A percentile compares a stretch with the other conserved stretches of the same genome.
These are phyloP conservation scores for Venturia oleaginea DNA, from an alignment of 2,329 filamentous ascomycete species.

Conservation along the genomic window DNA sequence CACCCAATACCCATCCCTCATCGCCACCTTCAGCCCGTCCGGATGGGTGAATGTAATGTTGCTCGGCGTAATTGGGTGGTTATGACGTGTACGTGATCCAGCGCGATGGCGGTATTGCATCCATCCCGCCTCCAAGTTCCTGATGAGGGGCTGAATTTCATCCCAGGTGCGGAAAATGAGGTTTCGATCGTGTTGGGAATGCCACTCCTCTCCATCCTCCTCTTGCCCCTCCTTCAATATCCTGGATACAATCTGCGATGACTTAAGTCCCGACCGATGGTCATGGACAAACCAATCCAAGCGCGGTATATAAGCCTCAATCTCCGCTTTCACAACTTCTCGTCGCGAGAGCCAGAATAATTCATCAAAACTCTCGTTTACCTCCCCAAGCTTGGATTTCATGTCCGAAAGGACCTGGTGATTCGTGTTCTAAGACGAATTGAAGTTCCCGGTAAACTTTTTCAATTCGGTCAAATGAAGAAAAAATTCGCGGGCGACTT, in stretches of 20 bases:
- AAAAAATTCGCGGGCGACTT: background rate
- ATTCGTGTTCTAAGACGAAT: background rate
- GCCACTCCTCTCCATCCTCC: background rate
- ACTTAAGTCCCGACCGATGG: background rate
- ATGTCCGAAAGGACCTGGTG: background rate
- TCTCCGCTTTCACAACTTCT: background rate
- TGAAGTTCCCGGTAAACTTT: background rate
- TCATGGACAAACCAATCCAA: background rate
- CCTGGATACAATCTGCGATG: background rate
- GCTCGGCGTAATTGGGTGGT: background rate
- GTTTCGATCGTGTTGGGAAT: background rate
- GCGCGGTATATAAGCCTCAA: background rate
- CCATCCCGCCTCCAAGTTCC: background rate
- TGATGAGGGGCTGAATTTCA: background rate
- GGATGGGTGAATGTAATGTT: background rate
- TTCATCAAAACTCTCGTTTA: background rate
- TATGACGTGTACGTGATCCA: background rate
- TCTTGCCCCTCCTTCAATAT: background rate
- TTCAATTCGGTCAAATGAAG: background rate
- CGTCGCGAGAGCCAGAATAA: background rate
- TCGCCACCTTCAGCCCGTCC: background rate
- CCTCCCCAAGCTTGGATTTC: background rate
- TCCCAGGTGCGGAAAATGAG: background rate
- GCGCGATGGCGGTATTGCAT: background rate
- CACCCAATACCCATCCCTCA: background rate